Conservation (phyloP, 1,284 basidiomycete species). For the Melanopsichium pennsylvanicum region DNA sequence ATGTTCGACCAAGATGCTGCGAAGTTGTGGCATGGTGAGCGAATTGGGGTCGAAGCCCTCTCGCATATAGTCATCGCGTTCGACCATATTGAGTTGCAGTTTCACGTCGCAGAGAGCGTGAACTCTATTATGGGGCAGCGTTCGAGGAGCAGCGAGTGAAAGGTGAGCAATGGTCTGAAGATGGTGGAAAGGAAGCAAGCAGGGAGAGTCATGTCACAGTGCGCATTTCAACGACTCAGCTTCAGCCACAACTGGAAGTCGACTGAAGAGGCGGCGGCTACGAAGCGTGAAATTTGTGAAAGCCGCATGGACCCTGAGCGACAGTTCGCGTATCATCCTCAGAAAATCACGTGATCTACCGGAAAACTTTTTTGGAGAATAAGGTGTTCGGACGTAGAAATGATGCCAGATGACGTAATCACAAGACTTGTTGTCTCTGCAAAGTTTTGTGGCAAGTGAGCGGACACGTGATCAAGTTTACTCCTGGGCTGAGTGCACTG, state of each 20-base stretch:
- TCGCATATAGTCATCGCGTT: conserved; percentile 74
- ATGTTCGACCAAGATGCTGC: conserved; percentile 83
- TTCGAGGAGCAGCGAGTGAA: neutral
- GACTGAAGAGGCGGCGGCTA: too few species aligned
- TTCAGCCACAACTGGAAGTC: conserved; percentile 9
- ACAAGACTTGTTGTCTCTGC: too few species aligned
- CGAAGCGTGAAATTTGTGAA: too few species aligned
- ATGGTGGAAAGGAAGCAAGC: conserved; percentile 14
- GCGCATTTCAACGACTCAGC: conserved; percentile 3
- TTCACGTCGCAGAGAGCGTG: neutral
- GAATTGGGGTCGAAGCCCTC: conserved; percentile 80
- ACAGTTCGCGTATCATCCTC: conserved; percentile 10
- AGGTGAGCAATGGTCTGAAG: neutral
- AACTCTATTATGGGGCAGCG: neutral
- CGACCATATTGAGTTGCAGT: conserved; percentile 25
- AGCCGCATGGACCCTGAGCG: conserved; percentile 6
- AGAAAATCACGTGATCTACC: conserved; percentile 10
- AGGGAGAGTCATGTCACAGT: neutral
- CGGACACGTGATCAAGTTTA: too few species aligned
- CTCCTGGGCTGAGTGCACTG: too few species aligned
- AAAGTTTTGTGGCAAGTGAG: too few species aligned
- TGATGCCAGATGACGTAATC: conserved; percentile 29
- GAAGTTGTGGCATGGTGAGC: conserved; percentile 81
- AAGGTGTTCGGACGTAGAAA: too few species aligned
- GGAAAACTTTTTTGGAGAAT: neutral